These are phyloP conservation scores for Saccharomyces uvarum DNA, from an alignment of 1,139 yeast genomes.

Conservation along the genomic window DNA sequence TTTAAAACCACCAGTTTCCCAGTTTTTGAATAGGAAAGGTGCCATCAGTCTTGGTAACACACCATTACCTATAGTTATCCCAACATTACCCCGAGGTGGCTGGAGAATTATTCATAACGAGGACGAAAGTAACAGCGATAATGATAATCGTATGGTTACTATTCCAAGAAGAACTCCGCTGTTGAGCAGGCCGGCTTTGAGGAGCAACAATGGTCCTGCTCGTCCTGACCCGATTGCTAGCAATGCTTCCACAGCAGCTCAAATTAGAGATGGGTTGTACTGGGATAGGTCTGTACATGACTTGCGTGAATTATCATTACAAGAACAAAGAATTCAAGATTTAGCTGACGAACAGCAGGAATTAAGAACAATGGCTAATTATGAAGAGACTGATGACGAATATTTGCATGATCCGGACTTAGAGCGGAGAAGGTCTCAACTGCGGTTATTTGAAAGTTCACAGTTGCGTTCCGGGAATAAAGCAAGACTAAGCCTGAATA, in stretches of 20 bases:
- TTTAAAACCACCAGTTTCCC: slow-evolving; percentile 30
- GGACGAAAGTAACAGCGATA: slow-evolving; percentile 6
- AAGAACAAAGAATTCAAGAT: not conserved
- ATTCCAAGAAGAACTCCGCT: not conserved
- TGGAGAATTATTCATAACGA: slow-evolving; percentile 24
- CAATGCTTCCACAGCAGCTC: slow-evolving; percentile 1
- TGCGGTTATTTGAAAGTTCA: slow-evolving; percentile 19
- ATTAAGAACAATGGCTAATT: slow-evolving; percentile 8
- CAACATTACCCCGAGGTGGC: slow-evolving; percentile 30
- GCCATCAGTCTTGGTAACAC: slow-evolving; percentile 23
- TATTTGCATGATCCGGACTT: slow-evolving; percentile 26
- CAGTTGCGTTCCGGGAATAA: not conserved
- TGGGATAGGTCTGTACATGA: slow-evolving; percentile 31
- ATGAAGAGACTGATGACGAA: slow-evolving; percentile 26
- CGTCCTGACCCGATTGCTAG: not conserved
- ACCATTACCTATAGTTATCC: slow-evolving; percentile 22
- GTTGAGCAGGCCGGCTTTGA: not conserved
- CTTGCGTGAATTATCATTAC: slow-evolving; percentile 9
- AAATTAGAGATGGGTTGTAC: slow-evolving; percentile 23
- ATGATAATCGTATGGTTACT: slow-evolving; percentile 2
- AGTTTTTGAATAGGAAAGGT: slow-evolving; percentile 29
- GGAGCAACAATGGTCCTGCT: not conserved
- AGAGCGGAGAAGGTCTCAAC: slow-evolving; percentile 30
- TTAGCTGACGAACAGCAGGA: slow-evolving; percentile 2
- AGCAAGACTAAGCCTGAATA: not conserved